Evolutionary conservation across 306 rosid species (phyloP).

Genomic region (Acacia acuminata): DNA sequence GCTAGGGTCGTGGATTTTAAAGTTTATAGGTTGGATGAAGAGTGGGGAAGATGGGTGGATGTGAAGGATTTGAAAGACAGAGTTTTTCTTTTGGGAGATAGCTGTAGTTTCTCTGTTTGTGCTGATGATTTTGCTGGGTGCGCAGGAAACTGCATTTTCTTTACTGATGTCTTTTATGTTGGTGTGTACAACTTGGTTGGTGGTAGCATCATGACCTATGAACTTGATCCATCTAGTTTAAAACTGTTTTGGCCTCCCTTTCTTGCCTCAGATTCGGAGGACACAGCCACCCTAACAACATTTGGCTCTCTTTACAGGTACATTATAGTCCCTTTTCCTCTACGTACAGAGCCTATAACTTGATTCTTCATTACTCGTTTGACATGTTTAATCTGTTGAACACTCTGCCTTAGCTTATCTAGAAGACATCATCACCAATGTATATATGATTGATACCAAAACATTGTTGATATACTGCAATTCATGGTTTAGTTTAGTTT

Average conservation of each 20-base stretch:
- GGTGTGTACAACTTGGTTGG: slow-evolving; percentile 47
- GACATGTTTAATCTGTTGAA: background rate
- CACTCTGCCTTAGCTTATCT: background rate
- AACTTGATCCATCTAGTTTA: slow-evolving; percentile 13
- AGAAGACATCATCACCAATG: background rate
- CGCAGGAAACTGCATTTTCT: slow-evolving; percentile 46
- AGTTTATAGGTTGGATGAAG: slow-evolving; percentile 54
- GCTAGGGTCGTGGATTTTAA: slow-evolving; percentile 44
- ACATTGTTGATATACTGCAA: too few species aligned
- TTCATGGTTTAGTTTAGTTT: background rate
- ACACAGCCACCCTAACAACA: background rate
- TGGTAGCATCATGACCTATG: slow-evolving; percentile 27
- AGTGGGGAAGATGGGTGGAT: slow-evolving; percentile 52
- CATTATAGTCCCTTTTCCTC: background rate
- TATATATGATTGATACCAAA: too few species aligned
- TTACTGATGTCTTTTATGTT: slow-evolving; percentile 34
- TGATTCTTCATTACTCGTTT: background rate
- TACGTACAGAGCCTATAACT: background rate
- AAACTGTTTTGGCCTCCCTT: slow-evolving; percentile 36
- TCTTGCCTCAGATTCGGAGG: slow-evolving; percentile 20
- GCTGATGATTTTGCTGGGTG: slow-evolving; percentile 38
- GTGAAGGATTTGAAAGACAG: slow-evolving; percentile 45
- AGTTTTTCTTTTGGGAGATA: slow-evolving; percentile 38
- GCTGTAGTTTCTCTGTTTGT: slow-evolving; percentile 40
- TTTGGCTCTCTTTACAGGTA: background rate